Evolutionary conservation across 805 yeast genomes (phyloP), one percentile per base, ranked within the genome.

Genomic region (Diddensiella caesifluorescens): DNA sequence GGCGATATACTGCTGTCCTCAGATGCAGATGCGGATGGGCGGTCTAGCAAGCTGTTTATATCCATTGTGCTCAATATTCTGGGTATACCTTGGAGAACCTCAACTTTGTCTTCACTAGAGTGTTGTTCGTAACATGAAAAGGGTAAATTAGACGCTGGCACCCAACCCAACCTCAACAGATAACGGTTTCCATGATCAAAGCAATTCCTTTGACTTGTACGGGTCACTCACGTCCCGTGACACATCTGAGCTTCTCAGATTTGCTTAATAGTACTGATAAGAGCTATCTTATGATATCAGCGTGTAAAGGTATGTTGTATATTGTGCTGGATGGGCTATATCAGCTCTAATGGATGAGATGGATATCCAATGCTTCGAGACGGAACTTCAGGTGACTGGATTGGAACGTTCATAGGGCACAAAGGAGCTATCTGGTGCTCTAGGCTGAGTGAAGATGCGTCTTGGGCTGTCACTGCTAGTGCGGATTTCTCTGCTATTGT

Each of bases 301-400:
- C 62, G 10, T 59, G 63, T 42, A 61, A 60, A 49, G 62, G 61
- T 57, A 29, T 23, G 55, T 35, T n/a, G 10, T 3, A 9, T 25
- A 4, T 40, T n/a, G n/a, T n/a, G n/a, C n/a, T n/a, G n/a, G n/a
- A n/a, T n/a, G n/a, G n/a, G n/a, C n/a, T n/a, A n/a, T n/a, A n/a
- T n/a, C n/a, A n/a, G n/a, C n/a, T n/a, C n/a, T n/a, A n/a, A n/a
- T n/a, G n/a, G n/a, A n/a, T n/a, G n/a, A 54, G 65, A 61, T 43
- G 64, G 64, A 3, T 46, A 55, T 9, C 64, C 65, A 0, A 61
- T 61, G 47, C 52, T 61, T 7, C 47, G 65, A 15, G 55, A 60
- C 31, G 65, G 64, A 3, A 46, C 50, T 15, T 57, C 64, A 12
- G 65, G 65, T 3, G 65, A 61, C 44, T 61, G 65, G 65, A 50